Conservation (phyloP, 495 filamentous ascomycete genomes). For the Beverwykella pulmonaria region DNA sequence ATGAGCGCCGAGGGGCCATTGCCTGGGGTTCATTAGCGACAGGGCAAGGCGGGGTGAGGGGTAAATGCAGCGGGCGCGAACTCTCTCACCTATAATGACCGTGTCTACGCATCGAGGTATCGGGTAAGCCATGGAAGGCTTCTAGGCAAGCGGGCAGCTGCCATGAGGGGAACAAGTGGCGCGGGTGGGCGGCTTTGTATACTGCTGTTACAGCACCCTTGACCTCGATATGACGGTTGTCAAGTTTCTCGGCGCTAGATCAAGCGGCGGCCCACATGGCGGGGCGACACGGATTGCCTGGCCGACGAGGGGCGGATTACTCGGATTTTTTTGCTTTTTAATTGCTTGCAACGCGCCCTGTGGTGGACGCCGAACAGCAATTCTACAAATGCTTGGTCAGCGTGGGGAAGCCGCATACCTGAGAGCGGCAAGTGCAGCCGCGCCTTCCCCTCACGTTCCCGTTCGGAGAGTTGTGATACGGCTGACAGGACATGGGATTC, state of each 20-base stretch:
- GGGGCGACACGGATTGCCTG: background rate
- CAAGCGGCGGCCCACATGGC: constrained; percentile 5
- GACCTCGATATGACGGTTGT: constrained; percentile 20
- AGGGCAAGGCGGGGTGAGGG: background rate
- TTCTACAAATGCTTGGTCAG: background rate
- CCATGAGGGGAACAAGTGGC: constrained; percentile 27
- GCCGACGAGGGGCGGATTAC: background rate
- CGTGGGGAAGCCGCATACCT: background rate
- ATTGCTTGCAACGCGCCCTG: background rate
- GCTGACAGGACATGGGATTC: too few relatives aligned
- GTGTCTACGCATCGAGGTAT: constrained; percentile 44
- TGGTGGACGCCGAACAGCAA: background rate
- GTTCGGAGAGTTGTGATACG: too few relatives aligned
- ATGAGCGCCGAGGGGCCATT: constrained; percentile 70
- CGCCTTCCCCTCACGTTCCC: background rate
- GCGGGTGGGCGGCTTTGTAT: constrained; percentile 15
- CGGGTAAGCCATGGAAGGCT: constrained; percentile 39
- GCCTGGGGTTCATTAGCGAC: constrained; percentile 44
- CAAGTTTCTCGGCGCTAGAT: constrained; percentile 2
- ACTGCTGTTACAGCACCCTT: background rate
- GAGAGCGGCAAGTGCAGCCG: background rate
- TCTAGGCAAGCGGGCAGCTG: constrained; percentile 4
- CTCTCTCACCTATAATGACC: constrained; percentile 45
- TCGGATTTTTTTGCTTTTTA: background rate
- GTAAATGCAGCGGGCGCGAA: background rate